Evolutionary conservation across 1,284 basidiomycete genomes (phyloP).

Genomic region (Gomphus bonarii): DNA sequence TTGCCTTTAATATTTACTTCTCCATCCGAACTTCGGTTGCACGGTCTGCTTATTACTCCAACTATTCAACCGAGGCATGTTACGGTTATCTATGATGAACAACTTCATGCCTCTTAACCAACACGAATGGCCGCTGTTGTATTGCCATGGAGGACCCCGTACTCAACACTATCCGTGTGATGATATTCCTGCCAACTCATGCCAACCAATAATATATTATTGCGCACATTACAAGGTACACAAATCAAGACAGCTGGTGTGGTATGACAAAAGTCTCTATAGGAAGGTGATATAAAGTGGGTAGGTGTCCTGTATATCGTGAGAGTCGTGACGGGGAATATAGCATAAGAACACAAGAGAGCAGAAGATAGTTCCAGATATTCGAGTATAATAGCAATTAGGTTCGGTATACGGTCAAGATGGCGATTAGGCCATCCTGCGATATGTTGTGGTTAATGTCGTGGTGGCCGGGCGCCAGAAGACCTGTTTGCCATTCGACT

Average conservation of each 20-base stretch:
- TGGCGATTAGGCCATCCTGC: slow-evolving; percentile 69
- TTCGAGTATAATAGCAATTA: not conserved
- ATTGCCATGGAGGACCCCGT: too few relatives aligned
- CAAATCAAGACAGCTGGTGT: not conserved
- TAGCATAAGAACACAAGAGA: not conserved
- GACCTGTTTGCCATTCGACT: slow-evolving; percentile 58
- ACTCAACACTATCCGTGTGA: too few relatives aligned
- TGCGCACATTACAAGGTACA: not conserved
- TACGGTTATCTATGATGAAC: too few relatives aligned
- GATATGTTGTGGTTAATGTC: slow-evolving; percentile 70
- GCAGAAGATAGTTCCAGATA: not conserved
- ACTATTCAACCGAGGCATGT: too few relatives aligned
- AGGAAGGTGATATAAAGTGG: not conserved
- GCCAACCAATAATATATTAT: not conserved
- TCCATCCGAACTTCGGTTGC: too few relatives aligned
- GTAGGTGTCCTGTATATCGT: not conserved
- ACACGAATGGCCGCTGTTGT: too few relatives aligned
- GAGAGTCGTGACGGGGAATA: not conserved
- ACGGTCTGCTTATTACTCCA: too few relatives aligned
- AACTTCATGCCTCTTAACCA: too few relatives aligned
- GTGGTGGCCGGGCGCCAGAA: slow-evolving; percentile 52
- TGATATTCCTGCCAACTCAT: too few relatives aligned
- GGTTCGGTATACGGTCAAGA: slow-evolving; percentile 43
- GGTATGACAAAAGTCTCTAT: not conserved
- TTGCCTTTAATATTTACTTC: too few relatives aligned